Evolutionary conservation across 1,284 basidiomycete genomes (phyloP).

Genomic region (Puccinia triticina): DNA sequence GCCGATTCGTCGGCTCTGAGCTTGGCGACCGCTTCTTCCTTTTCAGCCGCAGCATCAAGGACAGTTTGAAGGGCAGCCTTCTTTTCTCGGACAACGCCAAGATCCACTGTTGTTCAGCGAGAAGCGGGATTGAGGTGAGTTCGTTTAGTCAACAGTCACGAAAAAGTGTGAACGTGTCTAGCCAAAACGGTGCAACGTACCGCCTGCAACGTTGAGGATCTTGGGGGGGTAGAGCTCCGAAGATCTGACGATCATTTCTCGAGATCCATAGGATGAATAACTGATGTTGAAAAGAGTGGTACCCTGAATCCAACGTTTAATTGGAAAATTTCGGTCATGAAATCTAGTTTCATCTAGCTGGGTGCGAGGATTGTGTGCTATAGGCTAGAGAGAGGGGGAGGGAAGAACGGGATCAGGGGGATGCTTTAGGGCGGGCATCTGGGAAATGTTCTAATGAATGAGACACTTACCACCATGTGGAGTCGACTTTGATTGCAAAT

Average conservation of each 20-base stretch:
- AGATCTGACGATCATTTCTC: slow-evolving; percentile 43
- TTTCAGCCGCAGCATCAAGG: background rate
- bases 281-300: slow-evolving; percentile 29
- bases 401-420: slow-evolving; percentile 10
- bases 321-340: slow-evolving; percentile 25
- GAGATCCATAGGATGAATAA: slow-evolving; percentile 41
- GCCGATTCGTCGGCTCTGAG: slow-evolving; percentile 15
- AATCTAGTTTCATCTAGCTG: slow-evolving; percentile 27
- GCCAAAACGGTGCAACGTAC: slow-evolving; percentile 20
- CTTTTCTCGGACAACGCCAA: background rate
- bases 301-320: slow-evolving; percentile 48
- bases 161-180: background rate
- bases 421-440: background rate
- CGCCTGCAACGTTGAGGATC: slow-evolving; percentile 31
- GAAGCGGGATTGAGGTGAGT: background rate
- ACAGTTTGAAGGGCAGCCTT: background rate
- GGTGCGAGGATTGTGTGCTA: slow-evolving; percentile 25
- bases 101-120: slow-evolving; percentile 31
- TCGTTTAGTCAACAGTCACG: background rate
- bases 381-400: slow-evolving; percentile 23
- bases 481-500: slow-evolving; percentile 35
- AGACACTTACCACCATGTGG: slow-evolving; percentile 29
- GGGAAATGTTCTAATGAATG: background rate
- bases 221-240: background rate
- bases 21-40: slow-evolving; percentile 13